phyloP scores from a whole-genome alignment of 805 yeast species.

The Myxozyma geophila region DNA sequence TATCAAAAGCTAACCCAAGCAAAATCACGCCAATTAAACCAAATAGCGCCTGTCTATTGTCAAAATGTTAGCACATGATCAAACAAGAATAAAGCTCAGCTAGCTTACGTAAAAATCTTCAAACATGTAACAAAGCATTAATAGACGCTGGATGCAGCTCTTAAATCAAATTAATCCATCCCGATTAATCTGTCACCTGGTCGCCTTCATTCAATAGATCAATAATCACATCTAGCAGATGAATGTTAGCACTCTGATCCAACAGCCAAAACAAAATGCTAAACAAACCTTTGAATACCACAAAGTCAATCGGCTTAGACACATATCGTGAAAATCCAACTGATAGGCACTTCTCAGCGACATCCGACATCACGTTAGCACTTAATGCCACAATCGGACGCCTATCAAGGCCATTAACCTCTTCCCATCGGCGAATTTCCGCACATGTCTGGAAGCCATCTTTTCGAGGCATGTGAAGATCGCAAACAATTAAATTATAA shows the following conservation, averaged over 20 bases:
- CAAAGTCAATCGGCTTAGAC: slow-evolving; percentile 45
- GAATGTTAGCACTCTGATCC: not conserved
- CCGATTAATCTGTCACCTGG: not conserved
- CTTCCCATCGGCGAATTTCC: slow-evolving; percentile 45
- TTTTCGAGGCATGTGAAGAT: slow-evolving; percentile 47
- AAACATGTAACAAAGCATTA: slow-evolving; percentile 1
- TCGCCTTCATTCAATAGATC: not conserved
- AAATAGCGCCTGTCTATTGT: not conserved
- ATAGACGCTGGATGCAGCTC: not conserved
- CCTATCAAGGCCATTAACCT: slow-evolving; percentile 18
- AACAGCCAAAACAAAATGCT: not conserved
- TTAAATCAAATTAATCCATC: not conserved
- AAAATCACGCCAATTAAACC: not conserved
- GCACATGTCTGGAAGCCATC: slow-evolving; percentile 45
- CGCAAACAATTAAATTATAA: slow-evolving; percentile 43
- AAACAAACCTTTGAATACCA: slow-evolving; percentile 38
- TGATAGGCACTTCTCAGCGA: slow-evolving; percentile 40
- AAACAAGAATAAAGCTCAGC: not conserved
- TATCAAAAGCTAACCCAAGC: too few species aligned
- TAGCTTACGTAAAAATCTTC: not conserved
- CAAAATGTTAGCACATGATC: not conserved
- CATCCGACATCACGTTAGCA: slow-evolving; percentile 46
- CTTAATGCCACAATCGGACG: slow-evolving; percentile 45
- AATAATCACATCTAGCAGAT: slow-evolving; percentile 20
- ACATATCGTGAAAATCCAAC: slow-evolving; percentile 44